Evolutionary conservation across 2,329 filamentous ascomycete genomes (phyloP).

Genomic region (Colletotrichum sp.): DNA sequence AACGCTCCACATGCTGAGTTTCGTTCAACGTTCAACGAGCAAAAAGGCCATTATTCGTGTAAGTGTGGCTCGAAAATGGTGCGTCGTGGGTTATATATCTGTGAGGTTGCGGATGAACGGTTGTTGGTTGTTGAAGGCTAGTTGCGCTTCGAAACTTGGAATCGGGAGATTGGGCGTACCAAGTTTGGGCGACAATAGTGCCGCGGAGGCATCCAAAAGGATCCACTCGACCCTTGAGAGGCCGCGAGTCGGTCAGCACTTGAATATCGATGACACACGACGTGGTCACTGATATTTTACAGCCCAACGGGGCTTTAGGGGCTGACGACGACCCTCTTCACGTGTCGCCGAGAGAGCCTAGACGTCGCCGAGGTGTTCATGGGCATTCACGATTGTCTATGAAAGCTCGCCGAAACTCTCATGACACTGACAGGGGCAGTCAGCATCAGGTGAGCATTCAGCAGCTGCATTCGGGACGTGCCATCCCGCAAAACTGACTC

Average conservation of each 20-base stretch:
- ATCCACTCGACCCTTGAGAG: not conserved
- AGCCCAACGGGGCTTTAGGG: not conserved
- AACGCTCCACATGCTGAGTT: not conserved
- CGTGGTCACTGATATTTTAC: not conserved
- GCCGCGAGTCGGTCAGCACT: not conserved
- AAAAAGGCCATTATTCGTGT: fast-evolving
- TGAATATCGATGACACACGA: not conserved
- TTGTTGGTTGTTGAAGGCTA: not conserved
- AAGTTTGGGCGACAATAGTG: not conserved
- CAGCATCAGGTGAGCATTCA: not conserved
- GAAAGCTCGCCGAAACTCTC: not conserved
- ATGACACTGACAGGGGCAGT: not conserved
- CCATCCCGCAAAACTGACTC: not conserved
- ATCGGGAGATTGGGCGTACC: not conserved
- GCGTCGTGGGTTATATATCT: not conserved
- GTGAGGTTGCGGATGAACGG: not conserved
- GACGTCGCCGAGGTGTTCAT: not conserved
- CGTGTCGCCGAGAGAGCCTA: not conserved
- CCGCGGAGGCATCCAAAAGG: not conserved
- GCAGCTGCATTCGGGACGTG: not conserved
- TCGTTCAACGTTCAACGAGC: not conserved
- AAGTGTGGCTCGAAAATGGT: not conserved
- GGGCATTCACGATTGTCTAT: not conserved
- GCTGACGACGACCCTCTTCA: not conserved
- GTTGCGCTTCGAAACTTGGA: not conserved